Conservation (phyloP, 2,329 filamentous ascomycete species). For the Penicillium brasilianum region DNA sequence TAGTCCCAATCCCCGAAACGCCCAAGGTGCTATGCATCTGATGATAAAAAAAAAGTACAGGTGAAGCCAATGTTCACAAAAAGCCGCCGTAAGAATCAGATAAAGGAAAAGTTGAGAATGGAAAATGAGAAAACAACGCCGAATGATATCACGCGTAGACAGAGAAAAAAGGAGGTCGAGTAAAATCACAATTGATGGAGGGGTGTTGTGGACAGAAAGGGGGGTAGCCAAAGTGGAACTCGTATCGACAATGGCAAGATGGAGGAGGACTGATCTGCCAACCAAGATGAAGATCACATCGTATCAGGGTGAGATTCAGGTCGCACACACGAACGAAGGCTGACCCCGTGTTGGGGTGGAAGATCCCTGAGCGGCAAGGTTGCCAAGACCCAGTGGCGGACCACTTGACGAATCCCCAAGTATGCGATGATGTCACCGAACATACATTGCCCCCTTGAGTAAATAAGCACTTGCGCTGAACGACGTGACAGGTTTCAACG, state of each 20-base stretch:
- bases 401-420: conserved; percentile 30
- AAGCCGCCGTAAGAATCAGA: conserved; percentile 20
- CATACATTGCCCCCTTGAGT: conserved; percentile 27
- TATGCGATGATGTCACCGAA: conserved; percentile 39
- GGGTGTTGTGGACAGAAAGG: neutral
- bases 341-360: conserved; percentile 15
- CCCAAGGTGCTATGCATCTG: conserved; percentile 46
- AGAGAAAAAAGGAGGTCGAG: neutral
- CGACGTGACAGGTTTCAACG: conserved; percentile 8
- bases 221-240: conserved; percentile 21
- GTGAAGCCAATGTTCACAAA: conserved; percentile 27
- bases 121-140: conserved; percentile 28
- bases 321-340: conserved; percentile 16
- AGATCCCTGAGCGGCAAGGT: conserved; percentile 22
- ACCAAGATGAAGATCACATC: conserved; percentile 10
- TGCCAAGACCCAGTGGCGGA: conserved; percentile 33
- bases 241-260: conserved; percentile 22
- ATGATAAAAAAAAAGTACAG: conserved; percentile 37
- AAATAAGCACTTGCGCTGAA: conserved; percentile 22
- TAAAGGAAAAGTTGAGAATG: neutral
- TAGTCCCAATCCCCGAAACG: conserved; percentile 43
- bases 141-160: conserved; percentile 19
- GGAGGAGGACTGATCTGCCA: conserved; percentile 8
- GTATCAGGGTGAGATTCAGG: conserved; percentile 12
- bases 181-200: neutral